Evolutionary conservation across 768 basidiomycete genomes (phyloP).

Genomic region (Tylopilus vinaceipallidus): DNA sequence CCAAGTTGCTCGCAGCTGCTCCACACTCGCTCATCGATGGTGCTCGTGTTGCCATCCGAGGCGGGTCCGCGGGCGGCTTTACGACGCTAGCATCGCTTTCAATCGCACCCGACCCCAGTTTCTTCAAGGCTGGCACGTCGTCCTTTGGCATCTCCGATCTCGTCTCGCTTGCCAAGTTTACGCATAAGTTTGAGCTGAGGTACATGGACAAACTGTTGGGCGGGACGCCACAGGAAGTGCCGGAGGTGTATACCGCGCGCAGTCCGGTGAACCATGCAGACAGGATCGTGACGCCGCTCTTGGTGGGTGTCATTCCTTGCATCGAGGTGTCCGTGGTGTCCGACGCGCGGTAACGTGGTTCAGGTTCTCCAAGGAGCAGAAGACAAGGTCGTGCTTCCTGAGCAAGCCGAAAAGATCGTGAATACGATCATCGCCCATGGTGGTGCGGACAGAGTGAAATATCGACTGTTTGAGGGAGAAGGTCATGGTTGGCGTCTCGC

Average conservation of each 20-base stretch:
- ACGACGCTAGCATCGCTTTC: constrained; percentile 55
- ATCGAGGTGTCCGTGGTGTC: background rate
- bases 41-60: constrained; percentile 64
- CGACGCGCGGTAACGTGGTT: constrained; percentile 3
- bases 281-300: constrained; percentile 58
- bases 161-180: constrained; percentile 50
- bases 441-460: constrained; percentile 31
- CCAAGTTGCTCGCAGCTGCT: constrained; percentile 43
- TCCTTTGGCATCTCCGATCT: constrained; percentile 73
- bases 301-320: constrained; percentile 41
- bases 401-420: constrained; percentile 47
- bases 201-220: constrained; percentile 67
- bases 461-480: constrained; percentile 43
- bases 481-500: constrained; percentile 42
- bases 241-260: constrained; percentile 54
- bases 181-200: constrained; percentile 69
- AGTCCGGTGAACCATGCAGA: constrained; percentile 64
- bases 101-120: constrained; percentile 39
- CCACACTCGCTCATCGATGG: constrained; percentile 59
- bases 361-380: constrained; percentile 69
- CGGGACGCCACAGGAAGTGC: constrained; percentile 49
- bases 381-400: constrained; percentile 65
- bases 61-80: constrained; percentile 72
- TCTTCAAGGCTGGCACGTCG: constrained; percentile 60
- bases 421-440: constrained; percentile 21